These are phyloP conservation scores for Penicillium ochrochloron DNA, from an alignment of 495 filamentous ascomycete species.

Conservation along the genomic window DNA sequence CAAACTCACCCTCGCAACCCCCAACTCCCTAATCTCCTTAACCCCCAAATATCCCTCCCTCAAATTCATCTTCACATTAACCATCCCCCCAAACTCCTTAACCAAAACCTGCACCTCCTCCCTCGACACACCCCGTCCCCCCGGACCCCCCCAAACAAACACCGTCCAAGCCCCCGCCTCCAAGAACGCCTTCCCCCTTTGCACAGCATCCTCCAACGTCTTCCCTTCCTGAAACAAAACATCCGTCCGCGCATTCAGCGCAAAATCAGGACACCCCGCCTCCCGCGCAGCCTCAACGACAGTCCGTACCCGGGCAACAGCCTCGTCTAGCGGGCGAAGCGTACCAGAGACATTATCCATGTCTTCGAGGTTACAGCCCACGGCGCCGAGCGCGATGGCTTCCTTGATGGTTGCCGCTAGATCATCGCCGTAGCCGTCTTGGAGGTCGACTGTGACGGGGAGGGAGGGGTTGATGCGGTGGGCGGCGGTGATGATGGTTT, in stretches of 20 bases:
- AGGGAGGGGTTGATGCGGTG: slow-evolving; percentile 24
- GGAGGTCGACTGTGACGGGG: slow-evolving; percentile 56
- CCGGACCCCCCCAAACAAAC: slow-evolving; percentile 53
- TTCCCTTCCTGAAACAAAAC: slow-evolving; percentile 34
- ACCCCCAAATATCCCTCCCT: slow-evolving; percentile 34
- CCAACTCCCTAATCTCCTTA: slow-evolving; percentile 42
- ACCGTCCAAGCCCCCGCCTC: slow-evolving; percentile 51
- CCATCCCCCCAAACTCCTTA: slow-evolving; percentile 33
- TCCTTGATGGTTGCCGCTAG: slow-evolving; percentile 39
- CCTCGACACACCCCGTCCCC: slow-evolving; percentile 33
- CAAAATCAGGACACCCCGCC: slow-evolving; percentile 51
- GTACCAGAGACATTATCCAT: slow-evolving; percentile 35
- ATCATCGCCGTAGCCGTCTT: slow-evolving; percentile 55
- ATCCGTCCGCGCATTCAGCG: slow-evolving; percentile 55
- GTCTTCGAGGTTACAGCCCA: slow-evolving; percentile 59
- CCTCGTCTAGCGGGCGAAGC: slow-evolving; percentile 39
- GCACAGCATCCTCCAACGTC: slow-evolving; percentile 46
- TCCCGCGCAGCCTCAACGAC: slow-evolving; percentile 40
- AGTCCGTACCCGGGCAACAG: slow-evolving; percentile 42
- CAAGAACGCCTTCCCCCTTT: slow-evolving; percentile 49
- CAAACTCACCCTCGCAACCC: slow-evolving; percentile 52
- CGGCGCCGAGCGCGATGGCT: slow-evolving; percentile 49
- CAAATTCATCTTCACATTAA: slow-evolving; percentile 48
- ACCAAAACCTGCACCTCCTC: slow-evolving; percentile 46
- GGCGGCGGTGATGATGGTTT: slow-evolving; percentile 76